phyloP scores from a whole-genome alignment of 208 protist species.

The Angomonas ambiguus region DNA sequence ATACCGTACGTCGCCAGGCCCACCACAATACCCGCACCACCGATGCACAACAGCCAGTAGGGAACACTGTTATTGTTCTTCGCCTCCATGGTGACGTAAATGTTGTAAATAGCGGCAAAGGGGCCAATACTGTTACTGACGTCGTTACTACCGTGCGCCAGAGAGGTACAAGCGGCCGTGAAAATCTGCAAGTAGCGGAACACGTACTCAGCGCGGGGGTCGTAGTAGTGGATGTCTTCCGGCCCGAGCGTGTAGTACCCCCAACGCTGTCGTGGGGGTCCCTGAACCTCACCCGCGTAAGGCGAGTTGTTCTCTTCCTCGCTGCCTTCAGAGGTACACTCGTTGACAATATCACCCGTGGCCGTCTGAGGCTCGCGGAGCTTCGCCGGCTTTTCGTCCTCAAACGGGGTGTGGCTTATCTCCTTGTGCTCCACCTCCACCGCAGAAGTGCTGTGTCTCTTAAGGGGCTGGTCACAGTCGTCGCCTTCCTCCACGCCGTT shows the following conservation, averaged over 20 bases:
- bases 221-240: constrained; percentile 30
- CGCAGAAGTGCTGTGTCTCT: background rate
- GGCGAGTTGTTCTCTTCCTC: background rate
- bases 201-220: constrained; percentile 54
- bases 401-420: too few species aligned
- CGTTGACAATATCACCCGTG: background rate
- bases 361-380: background rate
- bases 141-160: constrained; percentile 68
- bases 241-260: constrained; percentile 9
- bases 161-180: constrained; percentile 55
- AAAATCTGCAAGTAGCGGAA: constrained; percentile 66
- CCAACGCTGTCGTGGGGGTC: constrained; percentile 12
- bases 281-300: constrained; percentile 7
- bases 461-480: too few species aligned
- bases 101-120: constrained; percentile 49
- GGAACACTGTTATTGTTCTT: constrained; percentile 18
- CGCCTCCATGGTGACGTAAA: constrained; percentile 44
- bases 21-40: constrained; percentile 61
- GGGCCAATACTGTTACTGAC: constrained; percentile 70
- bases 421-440: background rate
- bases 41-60: constrained; percentile 54
- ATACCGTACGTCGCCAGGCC: constrained; percentile 63
- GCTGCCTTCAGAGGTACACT: background rate
- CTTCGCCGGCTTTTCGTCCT: background rate
- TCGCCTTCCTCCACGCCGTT: constrained; percentile 7